phyloP scores from a whole-genome alignment of 2,329 filamentous ascomycete species.

The Ascocoryne sarcoides region DNA sequence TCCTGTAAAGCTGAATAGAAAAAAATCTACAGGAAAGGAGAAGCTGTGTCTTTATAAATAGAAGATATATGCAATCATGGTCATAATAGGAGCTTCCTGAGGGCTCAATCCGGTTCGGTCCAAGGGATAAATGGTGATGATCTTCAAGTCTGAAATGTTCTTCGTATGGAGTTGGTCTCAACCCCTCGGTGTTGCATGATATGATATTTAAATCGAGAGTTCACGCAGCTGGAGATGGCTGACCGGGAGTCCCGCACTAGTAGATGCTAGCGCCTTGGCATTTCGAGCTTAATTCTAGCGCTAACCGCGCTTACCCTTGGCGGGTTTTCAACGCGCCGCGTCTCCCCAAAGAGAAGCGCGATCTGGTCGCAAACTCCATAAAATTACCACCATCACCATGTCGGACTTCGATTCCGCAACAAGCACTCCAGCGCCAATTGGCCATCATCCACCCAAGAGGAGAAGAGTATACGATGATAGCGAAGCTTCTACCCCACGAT shows the following conservation, averaged over 20 bases:
- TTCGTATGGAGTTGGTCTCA: conserved; percentile 5
- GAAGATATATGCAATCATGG: conserved; percentile 7
- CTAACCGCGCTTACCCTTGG: no score
- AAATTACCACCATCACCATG: conserved; percentile 11
- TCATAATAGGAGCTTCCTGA: conserved; percentile 5
- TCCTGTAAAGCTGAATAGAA: no score
- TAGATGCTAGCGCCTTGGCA: neutral
- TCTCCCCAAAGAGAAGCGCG: conserved; percentile 6
- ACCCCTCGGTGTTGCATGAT: conserved; percentile 3
- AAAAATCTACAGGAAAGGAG: conserved; percentile 7
- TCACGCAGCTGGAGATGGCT: neutral
- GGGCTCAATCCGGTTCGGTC: neutral
- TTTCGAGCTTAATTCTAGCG: conserved; percentile 2
- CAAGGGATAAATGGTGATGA: neutral
- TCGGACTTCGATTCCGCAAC: conserved; percentile 22
- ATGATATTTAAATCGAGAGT: no score
- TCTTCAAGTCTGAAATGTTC: conserved; percentile 1
- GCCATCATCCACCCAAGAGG: conserved; percentile 17
- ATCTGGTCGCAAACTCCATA: conserved; percentile 2
- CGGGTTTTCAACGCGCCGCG: conserved; percentile 10
- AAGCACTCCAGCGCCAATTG: conserved; percentile 12
- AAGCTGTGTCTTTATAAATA: conserved; percentile 7
- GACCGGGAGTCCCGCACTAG: neutral
- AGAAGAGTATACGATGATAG: conserved; percentile 32
- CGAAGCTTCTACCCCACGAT: conserved; percentile 32